Percentiles rank a stretch among this genome's conserved stretches.
Conservation (phyloP, 2,329 filamentous ascomycete species). For the Metarhizium humberi region DNA sequence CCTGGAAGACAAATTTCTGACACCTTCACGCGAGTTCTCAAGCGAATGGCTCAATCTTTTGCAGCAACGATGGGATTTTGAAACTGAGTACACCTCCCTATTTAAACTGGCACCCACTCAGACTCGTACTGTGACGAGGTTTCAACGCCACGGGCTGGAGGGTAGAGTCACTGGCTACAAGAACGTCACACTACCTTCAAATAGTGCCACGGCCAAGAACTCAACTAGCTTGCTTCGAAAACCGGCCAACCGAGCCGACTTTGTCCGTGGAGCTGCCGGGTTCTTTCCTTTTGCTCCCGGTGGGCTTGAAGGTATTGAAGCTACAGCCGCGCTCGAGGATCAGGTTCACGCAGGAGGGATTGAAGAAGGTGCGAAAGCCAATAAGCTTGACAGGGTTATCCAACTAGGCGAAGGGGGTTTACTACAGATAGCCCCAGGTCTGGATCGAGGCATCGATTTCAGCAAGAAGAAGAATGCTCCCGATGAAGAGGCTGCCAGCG, state of each 20-base stretch:
- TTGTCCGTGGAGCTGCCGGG: conserved; percentile 84
- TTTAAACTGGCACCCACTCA: conserved; percentile 86
- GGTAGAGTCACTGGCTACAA: conserved; percentile 88
- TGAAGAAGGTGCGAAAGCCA: conserved; percentile 34
- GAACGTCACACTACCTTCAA: conserved; percentile 85
- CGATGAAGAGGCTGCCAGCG: conserved; percentile 54
- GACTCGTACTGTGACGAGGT: conserved; percentile 88
- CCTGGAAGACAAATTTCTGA: conserved; percentile 69
- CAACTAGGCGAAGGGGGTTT: conserved; percentile 74
- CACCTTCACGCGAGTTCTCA: conserved; percentile 71
- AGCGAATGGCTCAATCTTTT: conserved; percentile 79
- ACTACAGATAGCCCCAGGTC: conserved; percentile 72
- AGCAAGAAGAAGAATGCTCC: conserved; percentile 45
- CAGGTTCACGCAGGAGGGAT: conserved; percentile 50
- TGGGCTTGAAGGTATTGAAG: conserved; percentile 78
- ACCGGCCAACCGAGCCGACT: conserved; percentile 77
- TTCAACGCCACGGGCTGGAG: conserved; percentile 83
- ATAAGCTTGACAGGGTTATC: conserved; percentile 74
- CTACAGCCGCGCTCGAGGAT: conserved; percentile 75
- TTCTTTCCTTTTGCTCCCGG: conserved; percentile 93
- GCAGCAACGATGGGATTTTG: conserved; percentile 81
- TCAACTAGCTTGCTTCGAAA: conserved; percentile 83
- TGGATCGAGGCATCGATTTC: conserved; percentile 69
- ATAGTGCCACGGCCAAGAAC: conserved; percentile 86
- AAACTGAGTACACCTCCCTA: conserved; percentile 71